Base-by-base conservation (phyloP, 1,139 yeast species). In the Magnusiomyces tetraspermus region DNA sequence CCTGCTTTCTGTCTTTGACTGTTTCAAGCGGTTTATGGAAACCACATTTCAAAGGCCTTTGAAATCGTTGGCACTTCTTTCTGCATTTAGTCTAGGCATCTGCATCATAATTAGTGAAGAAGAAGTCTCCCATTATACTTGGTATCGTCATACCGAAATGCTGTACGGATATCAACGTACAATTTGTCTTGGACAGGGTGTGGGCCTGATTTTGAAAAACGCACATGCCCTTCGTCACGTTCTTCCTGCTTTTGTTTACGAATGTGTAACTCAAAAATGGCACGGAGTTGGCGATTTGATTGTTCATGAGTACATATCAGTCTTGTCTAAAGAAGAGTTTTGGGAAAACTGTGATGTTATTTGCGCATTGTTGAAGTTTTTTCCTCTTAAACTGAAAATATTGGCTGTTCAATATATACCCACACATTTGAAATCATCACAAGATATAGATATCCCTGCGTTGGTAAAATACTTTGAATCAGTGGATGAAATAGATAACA, bases 141-240 rank as follows among this genome's bases (percentile, higher is more conserved):
- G 48, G 48, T 45, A 45, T 45, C 15, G 30, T n/a, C 11, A 28
- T 45, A 45, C 38, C 13, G 48, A 42, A 23, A 42, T 19, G 24
- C 15, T 19, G 10, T 45, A 22, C 15, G 26, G 33, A 13, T 19
- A 45, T n/a, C 38, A 31, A 11, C 26, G 38, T n/a, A 31, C 17
- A 31, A n/a, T 45, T 4, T 31, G 40, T 28, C 19, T 45, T 3
- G 48, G 48, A 6, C 48, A 45, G 5, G 48, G 48, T 13, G 28
- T 45, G 11, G 48, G 48, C 13, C 48, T 45, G 2, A 22, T 45
- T 45, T 33, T 45, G n/a, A 31, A 31, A 31, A 45, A 45, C 19
- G 48, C 48, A 13, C 33, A 19, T 26, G 5, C 19, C 13, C 30
- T 31, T 24, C 48, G 40, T 3, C 48, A 45, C 21, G 26, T 45